A percentile compares a stretch with the other conserved stretches of the same genome.
These are phyloP conservation scores for Didymella keratinophila DNA, from an alignment of 2,329 filamentous ascomycete genomes.

Conservation along the genomic window DNA sequence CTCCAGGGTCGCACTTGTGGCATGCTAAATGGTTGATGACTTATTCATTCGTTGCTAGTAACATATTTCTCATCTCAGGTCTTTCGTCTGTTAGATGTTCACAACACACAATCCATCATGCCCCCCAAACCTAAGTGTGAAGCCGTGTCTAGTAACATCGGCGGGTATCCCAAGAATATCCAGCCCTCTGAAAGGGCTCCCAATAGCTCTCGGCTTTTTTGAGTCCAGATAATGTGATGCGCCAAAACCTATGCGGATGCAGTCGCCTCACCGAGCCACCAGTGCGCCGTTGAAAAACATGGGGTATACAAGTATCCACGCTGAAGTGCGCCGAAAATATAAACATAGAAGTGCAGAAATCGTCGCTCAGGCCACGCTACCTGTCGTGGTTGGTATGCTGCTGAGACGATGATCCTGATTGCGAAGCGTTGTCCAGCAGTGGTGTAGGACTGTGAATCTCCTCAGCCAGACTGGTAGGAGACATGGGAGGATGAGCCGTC, in stretches of 20 bases:
- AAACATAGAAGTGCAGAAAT: constrained; percentile 31
- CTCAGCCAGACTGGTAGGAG: constrained; percentile 15
- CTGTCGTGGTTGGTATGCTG: constrained; percentile 38
- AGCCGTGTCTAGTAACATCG: constrained; percentile 34
- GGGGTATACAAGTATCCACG: constrained; percentile 37
- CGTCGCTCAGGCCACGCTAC: constrained; percentile 24
- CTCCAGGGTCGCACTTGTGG: background rate
- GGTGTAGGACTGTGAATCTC: constrained; percentile 17
- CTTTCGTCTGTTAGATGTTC: background rate
- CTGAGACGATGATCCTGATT: constrained; percentile 2
- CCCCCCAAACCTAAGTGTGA: constrained; percentile 20
- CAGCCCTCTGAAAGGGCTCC: constrained; percentile 13
- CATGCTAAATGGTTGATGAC: background rate
- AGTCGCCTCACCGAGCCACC: constrained; percentile 27
- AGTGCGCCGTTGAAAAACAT: constrained; percentile 33
- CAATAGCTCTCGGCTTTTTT: constrained; percentile 27
- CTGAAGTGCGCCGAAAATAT: constrained; percentile 28
- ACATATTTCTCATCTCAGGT: background rate
- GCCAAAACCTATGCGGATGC: constrained; percentile 40
- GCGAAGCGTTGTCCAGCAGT: constrained; percentile 13
- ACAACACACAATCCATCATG: constrained; percentile 2
- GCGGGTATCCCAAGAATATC: constrained; percentile 41
- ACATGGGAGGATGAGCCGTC: constrained; percentile 14
- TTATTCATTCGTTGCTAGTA: constrained; percentile 11
- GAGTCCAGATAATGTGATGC: constrained; percentile 24